Evolutionary conservation across 176 grass and related monocot species (phyloP).

Genomic region (Cenchrus purpureus): DNA sequence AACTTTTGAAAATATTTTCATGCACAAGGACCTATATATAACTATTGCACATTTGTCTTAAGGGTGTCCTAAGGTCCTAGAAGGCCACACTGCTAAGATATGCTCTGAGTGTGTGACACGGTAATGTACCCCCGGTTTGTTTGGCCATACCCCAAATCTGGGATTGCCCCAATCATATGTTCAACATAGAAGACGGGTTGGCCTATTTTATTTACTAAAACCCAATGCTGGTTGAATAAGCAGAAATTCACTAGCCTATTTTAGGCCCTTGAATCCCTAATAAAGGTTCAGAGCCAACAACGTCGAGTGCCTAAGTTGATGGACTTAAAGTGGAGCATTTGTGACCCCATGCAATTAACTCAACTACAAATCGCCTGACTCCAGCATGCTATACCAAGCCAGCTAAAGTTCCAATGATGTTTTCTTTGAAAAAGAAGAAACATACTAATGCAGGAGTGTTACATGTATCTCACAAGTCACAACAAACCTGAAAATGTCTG

Average conservation of each 20-base stretch:
- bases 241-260: not conserved
- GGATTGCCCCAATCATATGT: not conserved
- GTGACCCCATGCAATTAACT: not conserved
- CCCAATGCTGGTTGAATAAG: not conserved
- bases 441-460: not conserved
- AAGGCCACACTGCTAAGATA: not conserved
- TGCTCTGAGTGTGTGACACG: not conserved
- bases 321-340: not conserved
- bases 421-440: not conserved
- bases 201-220: not conserved
- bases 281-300: slow-evolving; percentile 11
- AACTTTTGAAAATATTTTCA: not conserved
- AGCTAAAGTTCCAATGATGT: not conserved
- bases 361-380: slow-evolving; percentile 9
- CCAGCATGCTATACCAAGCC: slow-evolving; percentile 26
- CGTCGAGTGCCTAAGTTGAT: slow-evolving; percentile 5
- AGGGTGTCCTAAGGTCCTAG: not conserved
- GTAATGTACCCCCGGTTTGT: not conserved
- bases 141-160: not conserved
- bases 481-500: slow-evolving; percentile 75
- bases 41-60: not conserved
- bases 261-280: not conserved
- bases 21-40: not conserved
- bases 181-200: not conserved
- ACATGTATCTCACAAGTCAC: slow-evolving; percentile 13